Evolutionary conservation across 805 yeast species (phyloP).

Genomic region (Cyberlindnera petersonii): DNA sequence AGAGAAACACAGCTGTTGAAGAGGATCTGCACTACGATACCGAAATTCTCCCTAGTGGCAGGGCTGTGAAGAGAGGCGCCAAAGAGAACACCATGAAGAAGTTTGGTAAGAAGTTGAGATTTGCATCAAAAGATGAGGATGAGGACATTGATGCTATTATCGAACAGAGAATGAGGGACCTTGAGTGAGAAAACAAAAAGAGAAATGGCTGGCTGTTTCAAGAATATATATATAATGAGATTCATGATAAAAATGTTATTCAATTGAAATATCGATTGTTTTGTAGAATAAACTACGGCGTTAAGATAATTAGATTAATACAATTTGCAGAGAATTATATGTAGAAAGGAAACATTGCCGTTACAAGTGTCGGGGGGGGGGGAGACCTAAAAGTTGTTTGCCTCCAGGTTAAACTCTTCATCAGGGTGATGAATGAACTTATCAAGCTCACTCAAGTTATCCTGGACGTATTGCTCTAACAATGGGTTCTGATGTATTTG

Average conservation of each 20-base stretch:
- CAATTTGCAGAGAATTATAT: too few species aligned
- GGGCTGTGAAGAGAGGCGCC: slow-evolving; percentile 44
- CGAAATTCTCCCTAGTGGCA: slow-evolving; percentile 75
- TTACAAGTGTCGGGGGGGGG: background rate
- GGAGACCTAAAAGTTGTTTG: slow-evolving; percentile 1
- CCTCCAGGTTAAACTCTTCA: slow-evolving; percentile 6
- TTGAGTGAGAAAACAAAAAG: slow-evolving; percentile 24
- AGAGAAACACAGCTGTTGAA: slow-evolving; percentile 25
- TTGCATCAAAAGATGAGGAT: slow-evolving; percentile 17
- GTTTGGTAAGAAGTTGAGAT: slow-evolving; percentile 38
- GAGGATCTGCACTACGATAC: slow-evolving; percentile 36
- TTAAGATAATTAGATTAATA: too few species aligned
- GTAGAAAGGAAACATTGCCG: too few species aligned
- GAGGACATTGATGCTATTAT: slow-evolving; percentile 49
- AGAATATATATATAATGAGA: too few species aligned
- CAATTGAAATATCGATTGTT: background rate
- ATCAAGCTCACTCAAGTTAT: slow-evolving; percentile 13
- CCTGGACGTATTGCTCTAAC: slow-evolving; percentile 17
- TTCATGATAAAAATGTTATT: background rate
- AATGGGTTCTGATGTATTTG: slow-evolving; percentile 11
- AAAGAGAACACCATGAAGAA: slow-evolving; percentile 27
- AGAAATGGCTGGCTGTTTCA: slow-evolving; percentile 11
- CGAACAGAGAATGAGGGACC: slow-evolving; percentile 40
- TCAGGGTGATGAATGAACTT: slow-evolving; percentile 17
- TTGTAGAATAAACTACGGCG: background rate